phyloP scores from a whole-genome alignment of 129 eudicot species.

The Silybum marianum region DNA sequence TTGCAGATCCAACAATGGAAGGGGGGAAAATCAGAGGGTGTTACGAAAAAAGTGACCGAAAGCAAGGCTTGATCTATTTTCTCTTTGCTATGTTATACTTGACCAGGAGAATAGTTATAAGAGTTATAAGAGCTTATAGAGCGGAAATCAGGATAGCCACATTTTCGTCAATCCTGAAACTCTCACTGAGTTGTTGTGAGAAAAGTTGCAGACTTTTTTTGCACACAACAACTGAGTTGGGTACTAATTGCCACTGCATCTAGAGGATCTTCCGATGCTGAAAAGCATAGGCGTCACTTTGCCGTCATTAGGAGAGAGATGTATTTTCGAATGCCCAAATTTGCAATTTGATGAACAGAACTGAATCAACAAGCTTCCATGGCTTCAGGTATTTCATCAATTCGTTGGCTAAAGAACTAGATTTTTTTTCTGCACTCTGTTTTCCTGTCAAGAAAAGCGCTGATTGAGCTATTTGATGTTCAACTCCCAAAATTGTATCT shows the following conservation, averaged over 20 bases:
- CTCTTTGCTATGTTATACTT: too few relatives aligned
- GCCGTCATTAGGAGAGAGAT: neutral
- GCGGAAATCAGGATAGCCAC: neutral
- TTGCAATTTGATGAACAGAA: neutral
- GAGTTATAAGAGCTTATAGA: neutral
- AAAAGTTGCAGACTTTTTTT: neutral
- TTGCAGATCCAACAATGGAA: too few relatives aligned
- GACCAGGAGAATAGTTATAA: too few relatives aligned
- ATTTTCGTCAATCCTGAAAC: neutral
- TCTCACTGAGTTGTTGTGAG: conserved; percentile 2
- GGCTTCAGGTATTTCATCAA: neutral
- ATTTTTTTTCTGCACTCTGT: neutral
- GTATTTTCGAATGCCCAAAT: neutral
- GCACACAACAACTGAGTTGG: neutral
- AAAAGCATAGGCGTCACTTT: neutral
- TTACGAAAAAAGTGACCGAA: too few relatives aligned
- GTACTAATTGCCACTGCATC: neutral
- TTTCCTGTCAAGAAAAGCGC: neutral
- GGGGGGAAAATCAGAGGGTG: too few relatives aligned
- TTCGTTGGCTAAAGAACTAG: neutral
- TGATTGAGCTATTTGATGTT: too few relatives aligned
- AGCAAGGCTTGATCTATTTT: too few relatives aligned
- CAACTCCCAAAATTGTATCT: neutral
- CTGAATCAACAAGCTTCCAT: neutral
- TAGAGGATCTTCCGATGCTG: neutral